Base-by-base conservation (phyloP, 169 alveolate species). In the Plasmodium chabaudi region DNA sequence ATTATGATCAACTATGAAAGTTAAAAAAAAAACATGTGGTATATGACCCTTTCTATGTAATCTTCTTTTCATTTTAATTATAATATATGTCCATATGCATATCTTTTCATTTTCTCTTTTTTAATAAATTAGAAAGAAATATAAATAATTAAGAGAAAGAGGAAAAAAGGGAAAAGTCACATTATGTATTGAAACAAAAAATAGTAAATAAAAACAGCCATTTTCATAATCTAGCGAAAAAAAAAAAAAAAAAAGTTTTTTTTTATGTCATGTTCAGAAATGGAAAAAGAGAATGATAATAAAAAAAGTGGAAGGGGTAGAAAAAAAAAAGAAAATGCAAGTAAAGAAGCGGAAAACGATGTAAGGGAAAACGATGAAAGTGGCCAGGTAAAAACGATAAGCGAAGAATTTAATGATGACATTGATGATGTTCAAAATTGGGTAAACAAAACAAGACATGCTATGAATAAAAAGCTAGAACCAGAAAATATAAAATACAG, bases 401-500 rank as follows among this genome's bases (percentile, higher is more conserved):
- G 77, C 46, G 79, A 61, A 56, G 69, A 77, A 15, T 77, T 57
- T 64, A 64, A 57, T 5, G 88, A 77, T n/a, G 88, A 77, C 23
- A 64, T 77, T 27, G 49, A 77, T 55, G 88, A 77, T 77, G 88
- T 77, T 13, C 72, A 77, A 57, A 27, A 64, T 9, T 77, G 88
- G 88, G 25, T 77, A 25, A 77, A 21, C 44, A 55, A 77, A 77
- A 77, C 88, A 46, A 77, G 88, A 77, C 63, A 77, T 17, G 12
- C 70, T 25, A 77, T 77, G 55, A 68, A 77, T 53, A 49, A 63
- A 57, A 77, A 61, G 39, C 23, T 77, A 25, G 72, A 39, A 47
- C 59, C 63, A 12, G 88, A 77, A 12, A 64, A 44, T 9, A 64
- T 77, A 51, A 27, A 77, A 56, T 77, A 77, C 57, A 77, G 88